Conservation (phyloP, 768 basidiomycete species). For the Leccinellum rugosiceps region DNA sequence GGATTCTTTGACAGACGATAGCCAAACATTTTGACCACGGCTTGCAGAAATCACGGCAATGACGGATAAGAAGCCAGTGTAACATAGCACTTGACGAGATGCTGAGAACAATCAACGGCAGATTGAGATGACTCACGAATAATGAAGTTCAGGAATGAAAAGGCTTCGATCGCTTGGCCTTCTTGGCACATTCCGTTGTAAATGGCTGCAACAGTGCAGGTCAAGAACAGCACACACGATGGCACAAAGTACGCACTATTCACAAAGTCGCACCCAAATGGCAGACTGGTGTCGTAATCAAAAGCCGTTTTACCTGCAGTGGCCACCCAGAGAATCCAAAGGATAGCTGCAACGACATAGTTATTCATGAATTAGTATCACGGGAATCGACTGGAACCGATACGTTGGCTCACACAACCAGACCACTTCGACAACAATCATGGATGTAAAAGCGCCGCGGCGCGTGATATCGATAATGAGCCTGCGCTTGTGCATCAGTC, state of each 20-base stretch:
- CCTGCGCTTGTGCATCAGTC: constrained; percentile 22
- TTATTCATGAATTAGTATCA: neutral
- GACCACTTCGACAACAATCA: constrained; percentile 35
- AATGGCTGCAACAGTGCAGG: constrained; percentile 9
- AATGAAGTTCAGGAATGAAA: constrained; percentile 37
- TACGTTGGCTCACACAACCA: constrained; percentile 34
- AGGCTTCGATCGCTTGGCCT: constrained; percentile 31
- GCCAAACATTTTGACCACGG: constrained; percentile 33
- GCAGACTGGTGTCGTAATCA: neutral
- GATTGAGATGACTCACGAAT: constrained; percentile 22
- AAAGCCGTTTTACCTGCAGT: constrained; percentile 29
- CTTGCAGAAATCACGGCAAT: constrained; percentile 25
- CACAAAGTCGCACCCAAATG: constrained; percentile 7
- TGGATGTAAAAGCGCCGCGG: constrained; percentile 38
- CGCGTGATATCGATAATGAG: constrained; percentile 33
- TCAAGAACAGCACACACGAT: neutral
- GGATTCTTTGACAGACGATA: constrained; percentile 31
- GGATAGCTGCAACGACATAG: constrained; percentile 20
- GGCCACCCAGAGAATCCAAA: constrained; percentile 41
- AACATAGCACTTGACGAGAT: constrained; percentile 30
- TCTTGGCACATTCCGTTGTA: constrained; percentile 25
- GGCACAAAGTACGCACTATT: constrained; percentile 3
- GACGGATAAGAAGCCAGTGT: constrained; percentile 24
- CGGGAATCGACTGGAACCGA: neutral
- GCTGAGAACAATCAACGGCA: neutral